A percentile compares a stretch with the other conserved stretches of the same genome.
phyloP scores from a whole-genome alignment of 2,329 filamentous ascomycete species.

The Fusarium sp. region DNA sequence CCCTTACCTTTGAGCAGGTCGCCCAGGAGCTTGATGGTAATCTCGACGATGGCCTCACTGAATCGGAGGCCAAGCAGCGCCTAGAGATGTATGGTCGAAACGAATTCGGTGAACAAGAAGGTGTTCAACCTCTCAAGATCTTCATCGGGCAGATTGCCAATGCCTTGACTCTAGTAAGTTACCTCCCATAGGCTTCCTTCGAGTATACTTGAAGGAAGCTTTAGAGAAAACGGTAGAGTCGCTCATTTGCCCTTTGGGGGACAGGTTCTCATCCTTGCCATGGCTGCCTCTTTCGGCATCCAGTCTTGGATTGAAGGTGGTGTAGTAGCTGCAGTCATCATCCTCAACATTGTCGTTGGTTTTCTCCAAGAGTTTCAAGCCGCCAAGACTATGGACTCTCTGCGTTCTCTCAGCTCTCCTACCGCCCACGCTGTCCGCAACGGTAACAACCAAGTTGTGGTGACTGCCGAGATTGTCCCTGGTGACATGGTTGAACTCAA shows the following conservation, averaged over 20 bases:
- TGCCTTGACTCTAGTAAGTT: conserved; percentile 69
- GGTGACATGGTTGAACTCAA: conserved; percentile 65
- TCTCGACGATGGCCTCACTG: conserved; percentile 23
- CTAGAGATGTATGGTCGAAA: conserved; percentile 67
- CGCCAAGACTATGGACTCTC: conserved; percentile 59
- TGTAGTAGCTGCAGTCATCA: conserved; percentile 64
- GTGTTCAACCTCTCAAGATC: conserved; percentile 69
- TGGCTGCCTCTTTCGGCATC: conserved; percentile 66
- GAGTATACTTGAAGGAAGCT: not conserved
- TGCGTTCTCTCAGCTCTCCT: conserved; percentile 53
- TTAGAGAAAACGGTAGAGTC: conserved; percentile 19
- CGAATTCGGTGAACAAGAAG: conserved; percentile 66
- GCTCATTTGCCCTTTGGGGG: conserved; percentile 29
- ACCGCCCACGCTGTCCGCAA: conserved; percentile 54
- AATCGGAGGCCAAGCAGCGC: conserved; percentile 54
- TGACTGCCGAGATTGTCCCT: conserved; percentile 58
- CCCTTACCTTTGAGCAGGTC: conserved; percentile 27
- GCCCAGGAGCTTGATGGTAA: conserved; percentile 23
- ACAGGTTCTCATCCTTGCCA: conserved; percentile 62
- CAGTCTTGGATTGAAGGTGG: conserved; percentile 67
- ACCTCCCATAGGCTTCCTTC: not conserved
- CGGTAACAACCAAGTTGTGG: conserved; percentile 49
- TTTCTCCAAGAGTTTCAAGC: conserved; percentile 56
- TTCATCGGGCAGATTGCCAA: conserved; percentile 72
- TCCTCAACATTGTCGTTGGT: conserved; percentile 65